Percentiles rank a stretch among this genome's conserved stretches.
These are phyloP conservation scores for Zygosaccharomyces siamensis DNA, from an alignment of 805 yeast species.

Conservation along the genomic window DNA sequence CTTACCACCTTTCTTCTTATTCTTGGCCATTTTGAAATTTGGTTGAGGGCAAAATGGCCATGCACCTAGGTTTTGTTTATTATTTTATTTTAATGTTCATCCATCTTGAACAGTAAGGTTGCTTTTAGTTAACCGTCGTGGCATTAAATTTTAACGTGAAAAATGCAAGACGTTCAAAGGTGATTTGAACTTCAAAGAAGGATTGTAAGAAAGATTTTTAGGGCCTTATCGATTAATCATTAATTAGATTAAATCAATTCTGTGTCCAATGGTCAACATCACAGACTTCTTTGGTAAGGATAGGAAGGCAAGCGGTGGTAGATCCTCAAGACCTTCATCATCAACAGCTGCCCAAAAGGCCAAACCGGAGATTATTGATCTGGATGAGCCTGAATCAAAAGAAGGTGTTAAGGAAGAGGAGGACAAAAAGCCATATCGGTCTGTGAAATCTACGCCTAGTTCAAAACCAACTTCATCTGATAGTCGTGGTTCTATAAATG, in stretches of 20 bases:
- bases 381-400: slow-evolving; percentile 29
- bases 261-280: slow-evolving; percentile 36
- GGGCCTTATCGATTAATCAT: neutral
- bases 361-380: slow-evolving; percentile 25
- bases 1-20: slow-evolving; percentile 15
- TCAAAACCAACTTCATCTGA: neutral
- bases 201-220: neutral
- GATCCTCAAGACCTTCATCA: slow-evolving; percentile 1
- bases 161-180: neutral
- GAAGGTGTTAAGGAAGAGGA: slow-evolving; percentile 1
- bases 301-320: slow-evolving; percentile 7
- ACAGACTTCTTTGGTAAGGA: slow-evolving; percentile 37
- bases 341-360: slow-evolving; percentile 8
- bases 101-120: neutral
- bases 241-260: neutral
- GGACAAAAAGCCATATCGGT: slow-evolving; percentile 8
- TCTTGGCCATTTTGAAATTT: slow-evolving; percentile 12
- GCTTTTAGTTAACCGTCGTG: neutral
- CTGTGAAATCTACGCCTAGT: neutral
- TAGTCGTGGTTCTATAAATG: neutral
- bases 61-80: neutral
- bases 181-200: neutral
- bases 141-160: slow-evolving; percentile 1
- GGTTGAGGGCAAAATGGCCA: neutral
- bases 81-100: neutral